Evolutionary conservation across 2,329 filamentous ascomycete genomes (phyloP), one percentile per base, ranked within the genome.

Genomic region (Davidsoniella virescens): DNA sequence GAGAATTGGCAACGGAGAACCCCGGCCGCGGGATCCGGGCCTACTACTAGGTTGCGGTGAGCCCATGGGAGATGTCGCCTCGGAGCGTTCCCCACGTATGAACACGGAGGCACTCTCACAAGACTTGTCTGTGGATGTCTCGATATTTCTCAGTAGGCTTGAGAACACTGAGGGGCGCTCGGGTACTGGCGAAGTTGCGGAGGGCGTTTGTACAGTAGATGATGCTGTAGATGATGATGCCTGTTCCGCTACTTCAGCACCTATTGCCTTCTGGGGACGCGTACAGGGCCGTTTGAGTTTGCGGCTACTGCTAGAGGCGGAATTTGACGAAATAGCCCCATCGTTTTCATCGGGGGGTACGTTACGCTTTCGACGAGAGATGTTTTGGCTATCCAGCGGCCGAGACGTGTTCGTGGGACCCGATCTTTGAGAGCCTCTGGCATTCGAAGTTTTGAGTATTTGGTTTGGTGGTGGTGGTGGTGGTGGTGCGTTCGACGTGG

Each of bases 261-360:
- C 12, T 33, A 8, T 8, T 33, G 29, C 12, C 29, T 33, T 33
- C 5, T 33, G 71, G 46, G 84, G 73, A 57, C 84, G 76, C 17
- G 86, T 92, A 53, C 88, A 78, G 26, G 88, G 88, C 14, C 88
- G 82, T 66, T 95, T 95, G 43, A 94, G 68, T 63, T 85, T 88
- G 47, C 88, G 78, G 29, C 29, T 12, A 12, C 29, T 33, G 12
- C 29, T 33, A 33, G 16, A 41, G 39, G 16, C 4, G 8, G 16
- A 41, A 9, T 9, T 41, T 41, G 39, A 16, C n/a, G 39, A 41
- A 41, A 14, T 10, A 12, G 39, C 16, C 9, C 39, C 29, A 33
- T 33, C 29, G 4, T 33, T 33, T 33, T 33, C 29, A 2, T 33
- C 29, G 29, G 29, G 12, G 10, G 9, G 29, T 8, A 33, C 29